Evolutionary conservation across 768 basidiomycete genomes (phyloP).

Genomic region (Cantharellus anzutake): DNA sequence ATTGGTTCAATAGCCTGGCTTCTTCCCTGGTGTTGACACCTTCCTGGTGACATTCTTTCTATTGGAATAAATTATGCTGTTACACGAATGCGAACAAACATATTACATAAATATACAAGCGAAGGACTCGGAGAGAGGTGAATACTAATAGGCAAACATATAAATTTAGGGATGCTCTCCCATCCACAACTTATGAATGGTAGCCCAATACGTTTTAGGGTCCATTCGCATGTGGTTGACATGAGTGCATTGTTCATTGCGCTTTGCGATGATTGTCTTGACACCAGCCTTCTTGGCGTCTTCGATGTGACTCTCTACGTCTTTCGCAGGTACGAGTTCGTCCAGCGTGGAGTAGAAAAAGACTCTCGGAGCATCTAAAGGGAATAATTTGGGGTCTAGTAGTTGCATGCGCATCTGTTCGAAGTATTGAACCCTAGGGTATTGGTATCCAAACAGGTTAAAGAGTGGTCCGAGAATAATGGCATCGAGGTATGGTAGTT

Average conservation of each 20-base stretch:
- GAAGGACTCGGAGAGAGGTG: too few relatives aligned
- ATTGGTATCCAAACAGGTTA: not conserved
- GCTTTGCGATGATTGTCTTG: constrained; percentile 6
- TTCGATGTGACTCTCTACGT: constrained; percentile 10
- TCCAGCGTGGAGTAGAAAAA: constrained; percentile 12
- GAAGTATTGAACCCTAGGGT: not conserved
- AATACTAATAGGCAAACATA: too few relatives aligned
- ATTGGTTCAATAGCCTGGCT: constrained; percentile 33
- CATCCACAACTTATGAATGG: constrained; percentile 8
- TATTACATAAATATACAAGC: too few relatives aligned
- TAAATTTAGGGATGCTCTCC: not conserved
- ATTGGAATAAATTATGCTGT: too few relatives aligned
- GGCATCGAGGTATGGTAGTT: too few relatives aligned
- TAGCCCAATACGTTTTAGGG: constrained; percentile 10
- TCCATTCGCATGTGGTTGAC: constrained; percentile 10
- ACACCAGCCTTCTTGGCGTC: constrained; percentile 1
- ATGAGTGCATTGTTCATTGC: constrained; percentile 7
- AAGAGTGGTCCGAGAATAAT: not conserved
- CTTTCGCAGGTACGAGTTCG: constrained; percentile 8
- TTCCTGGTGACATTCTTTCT: too few relatives aligned
- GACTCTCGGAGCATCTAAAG: constrained; percentile 8
- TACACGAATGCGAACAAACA: too few relatives aligned
- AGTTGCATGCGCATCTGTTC: constrained; percentile 4
- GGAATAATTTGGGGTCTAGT: constrained; percentile 7
- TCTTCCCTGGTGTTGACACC: too few relatives aligned